A percentile compares a stretch with the other conserved stretches of the same genome.
Evolutionary conservation across 108 stramenopile genomes (phyloP).

Genomic region (Pinguiococcus pyrenoidosus): DNA sequence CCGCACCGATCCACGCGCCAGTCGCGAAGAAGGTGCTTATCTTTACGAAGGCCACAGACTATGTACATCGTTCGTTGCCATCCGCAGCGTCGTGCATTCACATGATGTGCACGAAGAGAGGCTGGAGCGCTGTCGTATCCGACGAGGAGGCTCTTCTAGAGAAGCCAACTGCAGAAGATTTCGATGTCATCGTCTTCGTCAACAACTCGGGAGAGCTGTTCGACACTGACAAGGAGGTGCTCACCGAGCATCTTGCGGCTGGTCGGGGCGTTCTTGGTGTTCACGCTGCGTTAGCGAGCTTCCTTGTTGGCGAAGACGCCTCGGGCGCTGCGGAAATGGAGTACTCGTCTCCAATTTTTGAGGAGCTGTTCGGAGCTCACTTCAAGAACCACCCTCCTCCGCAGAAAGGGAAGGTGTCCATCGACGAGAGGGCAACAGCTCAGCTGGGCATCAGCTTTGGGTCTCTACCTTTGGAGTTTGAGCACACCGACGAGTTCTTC

Average conservation of each 20-base stretch:
- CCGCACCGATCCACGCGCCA: too few species aligned
- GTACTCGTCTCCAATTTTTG: too few species aligned
- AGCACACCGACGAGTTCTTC: slow-evolving; percentile 16
- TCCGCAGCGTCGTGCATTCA: slow-evolving; percentile 10
- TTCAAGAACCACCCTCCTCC: slow-evolving; percentile 18
- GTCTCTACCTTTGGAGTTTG: not conserved
- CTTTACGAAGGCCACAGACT: slow-evolving; percentile 13
- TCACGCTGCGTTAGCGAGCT: slow-evolving; percentile 13
- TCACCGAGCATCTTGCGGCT: slow-evolving; percentile 2
- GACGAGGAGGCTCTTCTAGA: too few species aligned
- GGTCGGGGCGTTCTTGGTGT: slow-evolving; percentile 16
- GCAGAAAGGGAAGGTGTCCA: slow-evolving; percentile 1
- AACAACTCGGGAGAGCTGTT: slow-evolving; percentile 16
- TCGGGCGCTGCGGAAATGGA: slow-evolving; percentile 12
- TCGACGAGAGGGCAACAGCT: too few species aligned
- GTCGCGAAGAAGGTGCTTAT: slow-evolving; percentile 3
- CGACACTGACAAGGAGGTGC: not conserved
- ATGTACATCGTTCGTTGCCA: slow-evolving; percentile 15
- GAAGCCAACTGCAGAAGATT: too few species aligned
- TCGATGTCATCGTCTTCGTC: too few species aligned
- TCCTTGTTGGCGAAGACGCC: slow-evolving; percentile 15
- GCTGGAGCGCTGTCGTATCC: too few species aligned
- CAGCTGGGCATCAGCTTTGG: too few species aligned
- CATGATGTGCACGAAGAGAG: too few species aligned
- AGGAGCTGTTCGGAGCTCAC: slow-evolving; percentile 13